These are phyloP conservation scores for Cucurbita pepo DNA, from an alignment of 306 rosid genomes.

Conservation along the genomic window DNA sequence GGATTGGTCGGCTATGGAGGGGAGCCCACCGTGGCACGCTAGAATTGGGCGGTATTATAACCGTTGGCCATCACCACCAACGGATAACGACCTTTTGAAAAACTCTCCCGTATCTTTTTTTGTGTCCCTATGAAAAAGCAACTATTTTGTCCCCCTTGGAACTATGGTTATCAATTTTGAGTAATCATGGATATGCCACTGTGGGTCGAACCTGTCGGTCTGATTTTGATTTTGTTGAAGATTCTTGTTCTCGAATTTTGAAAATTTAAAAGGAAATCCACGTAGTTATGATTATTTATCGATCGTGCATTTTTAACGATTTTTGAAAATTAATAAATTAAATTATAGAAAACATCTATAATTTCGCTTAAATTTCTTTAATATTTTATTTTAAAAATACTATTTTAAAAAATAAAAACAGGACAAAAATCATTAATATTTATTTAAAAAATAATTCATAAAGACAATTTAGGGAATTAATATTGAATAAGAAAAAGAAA, in stretches of 20 bases:
- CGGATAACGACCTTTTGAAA: constrained; percentile 7
- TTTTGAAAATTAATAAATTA: background rate
- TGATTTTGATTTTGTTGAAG: background rate
- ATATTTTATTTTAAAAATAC: too few relatives aligned
- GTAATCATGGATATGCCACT: too few relatives aligned
- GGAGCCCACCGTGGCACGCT: background rate
- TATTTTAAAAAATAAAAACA: too few relatives aligned
- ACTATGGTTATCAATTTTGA: background rate
- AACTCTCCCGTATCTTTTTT: background rate
- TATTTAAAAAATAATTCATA: too few relatives aligned
- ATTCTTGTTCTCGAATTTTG: background rate
- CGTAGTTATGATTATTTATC: background rate
- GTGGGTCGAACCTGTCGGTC: background rate
- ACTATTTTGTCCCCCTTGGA: background rate
- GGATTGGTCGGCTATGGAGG: background rate
- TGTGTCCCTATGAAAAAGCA: background rate
- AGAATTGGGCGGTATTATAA: background rate
- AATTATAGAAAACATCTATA: too few relatives aligned
- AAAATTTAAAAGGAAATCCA: background rate
- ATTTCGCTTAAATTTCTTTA: too few relatives aligned
- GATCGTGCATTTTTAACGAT: background rate
- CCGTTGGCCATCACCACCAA: background rate
- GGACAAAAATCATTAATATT: too few relatives aligned
- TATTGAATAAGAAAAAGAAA: too few relatives aligned
- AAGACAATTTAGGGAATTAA: too few relatives aligned